These are phyloP conservation scores for Globisporangium nagaii DNA, from an alignment of 352 stramenopile species.

Conservation along the genomic window DNA sequence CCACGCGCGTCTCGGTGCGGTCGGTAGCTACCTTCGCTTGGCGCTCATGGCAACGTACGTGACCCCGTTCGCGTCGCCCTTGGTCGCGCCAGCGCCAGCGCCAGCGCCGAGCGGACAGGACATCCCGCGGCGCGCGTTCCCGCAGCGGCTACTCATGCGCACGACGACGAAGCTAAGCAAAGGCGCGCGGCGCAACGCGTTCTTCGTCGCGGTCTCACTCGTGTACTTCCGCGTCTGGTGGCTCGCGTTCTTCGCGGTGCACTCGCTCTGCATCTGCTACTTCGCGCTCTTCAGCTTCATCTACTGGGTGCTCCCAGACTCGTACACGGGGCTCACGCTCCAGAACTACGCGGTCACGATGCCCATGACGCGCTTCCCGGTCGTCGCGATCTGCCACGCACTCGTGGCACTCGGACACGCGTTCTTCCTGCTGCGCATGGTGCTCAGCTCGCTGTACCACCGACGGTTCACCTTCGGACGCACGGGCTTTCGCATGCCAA, in stretches of 20 bases:
- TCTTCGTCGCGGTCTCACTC: conserved; percentile 6
- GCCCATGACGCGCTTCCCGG: background rate
- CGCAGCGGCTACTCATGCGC: background rate
- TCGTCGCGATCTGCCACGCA: conserved; percentile 3
- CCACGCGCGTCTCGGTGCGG: too few species aligned
- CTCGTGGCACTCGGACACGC: conserved; percentile 3
- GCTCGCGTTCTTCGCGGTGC: conserved; percentile 3
- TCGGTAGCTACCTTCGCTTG: too few species aligned
- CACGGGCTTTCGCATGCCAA: conserved; percentile 1
- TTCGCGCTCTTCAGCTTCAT: conserved; percentile 1
- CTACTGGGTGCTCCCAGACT: conserved; percentile 4
- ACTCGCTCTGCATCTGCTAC: conserved; percentile 4
- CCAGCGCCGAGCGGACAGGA: background rate
- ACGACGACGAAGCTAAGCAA: background rate
- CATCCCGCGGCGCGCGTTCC: background rate
- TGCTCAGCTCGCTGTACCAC: conserved; percentile 1
- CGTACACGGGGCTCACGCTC: conserved; percentile 3
- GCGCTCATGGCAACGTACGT: background rate
- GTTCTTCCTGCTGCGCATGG: conserved; percentile 12
- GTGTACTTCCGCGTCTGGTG: conserved; percentile 11
- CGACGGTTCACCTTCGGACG: conserved; percentile 6
- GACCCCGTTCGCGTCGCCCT: background rate
- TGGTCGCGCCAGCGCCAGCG: background rate
- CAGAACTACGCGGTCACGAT: conserved; percentile 7
- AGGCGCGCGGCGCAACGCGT: conserved; percentile 1